These are phyloP conservation scores for Pythium grandisporangium DNA, from an alignment of 352 stramenopile species.

Conservation along the genomic window DNA sequence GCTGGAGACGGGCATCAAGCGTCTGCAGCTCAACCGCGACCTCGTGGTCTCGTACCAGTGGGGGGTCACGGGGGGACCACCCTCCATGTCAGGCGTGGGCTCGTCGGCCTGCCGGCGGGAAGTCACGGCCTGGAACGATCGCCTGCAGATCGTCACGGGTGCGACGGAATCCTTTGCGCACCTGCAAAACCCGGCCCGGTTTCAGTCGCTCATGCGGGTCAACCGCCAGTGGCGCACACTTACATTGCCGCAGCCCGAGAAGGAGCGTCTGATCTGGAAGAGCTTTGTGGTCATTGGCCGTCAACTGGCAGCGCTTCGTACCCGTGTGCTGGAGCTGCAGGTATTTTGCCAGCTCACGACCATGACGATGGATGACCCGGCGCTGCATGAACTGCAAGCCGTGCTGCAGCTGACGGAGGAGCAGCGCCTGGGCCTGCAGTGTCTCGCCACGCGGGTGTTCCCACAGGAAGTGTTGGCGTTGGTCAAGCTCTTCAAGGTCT, in stretches of 20 bases:
- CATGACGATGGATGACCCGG: too few species aligned
- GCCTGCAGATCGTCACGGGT: constrained; percentile 59
- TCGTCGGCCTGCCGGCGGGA: constrained; percentile 7
- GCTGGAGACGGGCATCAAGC: constrained; percentile 82
- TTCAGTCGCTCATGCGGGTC: constrained; percentile 57
- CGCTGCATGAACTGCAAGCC: constrained; percentile 28
- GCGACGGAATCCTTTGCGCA: constrained; percentile 48
- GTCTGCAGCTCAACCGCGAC: constrained; percentile 77
- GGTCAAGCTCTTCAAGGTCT: constrained; percentile 74
- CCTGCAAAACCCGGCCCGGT: constrained; percentile 60
- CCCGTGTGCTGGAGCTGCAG: constrained; percentile 52
- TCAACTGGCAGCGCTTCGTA: constrained; percentile 42
- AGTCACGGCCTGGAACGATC: constrained; percentile 52
- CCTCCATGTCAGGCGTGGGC: background rate
- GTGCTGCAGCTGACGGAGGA: constrained; percentile 37
- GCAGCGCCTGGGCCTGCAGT: constrained; percentile 59
- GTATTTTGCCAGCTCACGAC: constrained; percentile 39
- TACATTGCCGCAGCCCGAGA: constrained; percentile 29
- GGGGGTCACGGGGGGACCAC: constrained; percentile 29
- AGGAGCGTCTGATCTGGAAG: constrained; percentile 43
- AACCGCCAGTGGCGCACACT: constrained; percentile 64
- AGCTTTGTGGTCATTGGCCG: constrained; percentile 48
- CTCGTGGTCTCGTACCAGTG: constrained; percentile 62
- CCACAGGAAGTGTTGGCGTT: constrained; percentile 47
- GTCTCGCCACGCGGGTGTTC: constrained; percentile 51